Base-by-base conservation (phyloP, 2,329 filamentous ascomycete genomes). In the Aspergillus awamori region DNA sequence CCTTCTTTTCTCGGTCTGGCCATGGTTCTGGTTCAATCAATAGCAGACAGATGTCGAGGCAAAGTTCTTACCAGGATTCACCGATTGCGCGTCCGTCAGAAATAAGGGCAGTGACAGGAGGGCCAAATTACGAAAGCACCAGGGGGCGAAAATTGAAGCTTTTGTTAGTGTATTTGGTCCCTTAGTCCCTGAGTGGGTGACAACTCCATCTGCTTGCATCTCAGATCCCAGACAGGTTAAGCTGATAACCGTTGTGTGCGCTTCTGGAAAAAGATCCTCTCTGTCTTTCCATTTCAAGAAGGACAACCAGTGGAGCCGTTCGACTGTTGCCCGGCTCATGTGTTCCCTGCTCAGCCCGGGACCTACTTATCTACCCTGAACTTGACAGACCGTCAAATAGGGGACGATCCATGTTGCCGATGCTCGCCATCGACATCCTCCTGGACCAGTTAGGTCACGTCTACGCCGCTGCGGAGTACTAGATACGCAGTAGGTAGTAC, bases 221-320 rank as follows among this genome's bases (percentile, higher is more conserved):
- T 33, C 48, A 41, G n/a, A 51, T 51, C 57, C 38, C 33, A 55
- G 39, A 49, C 47, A 45, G 47, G 24, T 59, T 48, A 58, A 24
- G 43, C 24, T 62, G 59, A 59, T 58, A 57, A 62, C 52, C 62
- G 54, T 56, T 61, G 10, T 20, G 41, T 36, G 55, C 61, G 52
- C 62, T 58, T 69, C 65, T 64, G 60, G 66, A 63, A 64, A 60
- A 59, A 49, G 64, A 66, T 67, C 62, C 54, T 33, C 63, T 49
- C 13, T 52, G 53, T 28, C 54, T 60, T 70, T 70, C 58, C 69
- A 45, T 63, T 56, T 62, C 66, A 59, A 54, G 67, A 63, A 63
- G 52, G 66, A 62, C 61, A 66, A 72, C 72, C 70, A 70, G 72
- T 74, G 72, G 71, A 64, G 63, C 68, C 60, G 48, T 20, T 47